These are phyloP conservation scores for Stereum hirsutum DNA, from an alignment of 1,284 basidiomycete species.

Conservation along the genomic window DNA sequence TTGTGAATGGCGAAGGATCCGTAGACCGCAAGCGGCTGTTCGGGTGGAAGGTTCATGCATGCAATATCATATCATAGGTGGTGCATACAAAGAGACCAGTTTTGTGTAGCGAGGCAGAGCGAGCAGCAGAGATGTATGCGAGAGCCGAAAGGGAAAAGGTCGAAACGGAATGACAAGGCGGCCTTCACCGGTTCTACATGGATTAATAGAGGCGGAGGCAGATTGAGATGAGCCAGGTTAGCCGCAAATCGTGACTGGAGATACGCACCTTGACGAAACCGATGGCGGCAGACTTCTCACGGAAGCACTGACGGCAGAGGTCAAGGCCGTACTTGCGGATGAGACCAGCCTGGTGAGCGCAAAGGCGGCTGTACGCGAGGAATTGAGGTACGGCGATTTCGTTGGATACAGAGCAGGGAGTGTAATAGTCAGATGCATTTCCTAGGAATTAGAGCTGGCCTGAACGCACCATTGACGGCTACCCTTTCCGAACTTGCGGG, in stretches of 20 bases:
- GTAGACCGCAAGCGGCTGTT: too few relatives aligned
- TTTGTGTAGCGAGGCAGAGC: conserved; percentile 1
- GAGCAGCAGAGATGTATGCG: conserved; percentile 2
- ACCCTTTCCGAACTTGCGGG: conserved; percentile 93
- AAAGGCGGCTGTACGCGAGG: conserved; percentile 77
- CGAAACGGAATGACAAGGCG: not conserved
- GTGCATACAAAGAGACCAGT: conserved; percentile 8
- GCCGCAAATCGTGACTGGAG: not conserved
- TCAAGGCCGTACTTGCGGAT: conserved; percentile 93
- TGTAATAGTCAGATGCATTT: conserved; percentile 1
- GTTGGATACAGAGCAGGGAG: conserved; percentile 4
- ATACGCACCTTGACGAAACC: conserved; percentile 87
- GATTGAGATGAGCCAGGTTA: not conserved
- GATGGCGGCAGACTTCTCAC: conserved; percentile 89
- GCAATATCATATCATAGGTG: conserved; percentile 5
- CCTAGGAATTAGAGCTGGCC: not conserved
- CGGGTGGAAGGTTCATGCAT: conserved; percentile 4
- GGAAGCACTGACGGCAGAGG: conserved; percentile 97
- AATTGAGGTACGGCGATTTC: too few relatives aligned
- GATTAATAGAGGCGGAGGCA: not conserved
- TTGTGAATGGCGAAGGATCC: too few relatives aligned
- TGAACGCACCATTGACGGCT: conserved; percentile 78
- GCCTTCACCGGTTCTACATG: conserved; percentile 14
- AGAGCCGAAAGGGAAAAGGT: not conserved
- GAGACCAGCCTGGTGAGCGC: conserved; percentile 93